Base-by-base conservation (phyloP, 208 protist genomes). In the Borovskyia barvae region DNA sequence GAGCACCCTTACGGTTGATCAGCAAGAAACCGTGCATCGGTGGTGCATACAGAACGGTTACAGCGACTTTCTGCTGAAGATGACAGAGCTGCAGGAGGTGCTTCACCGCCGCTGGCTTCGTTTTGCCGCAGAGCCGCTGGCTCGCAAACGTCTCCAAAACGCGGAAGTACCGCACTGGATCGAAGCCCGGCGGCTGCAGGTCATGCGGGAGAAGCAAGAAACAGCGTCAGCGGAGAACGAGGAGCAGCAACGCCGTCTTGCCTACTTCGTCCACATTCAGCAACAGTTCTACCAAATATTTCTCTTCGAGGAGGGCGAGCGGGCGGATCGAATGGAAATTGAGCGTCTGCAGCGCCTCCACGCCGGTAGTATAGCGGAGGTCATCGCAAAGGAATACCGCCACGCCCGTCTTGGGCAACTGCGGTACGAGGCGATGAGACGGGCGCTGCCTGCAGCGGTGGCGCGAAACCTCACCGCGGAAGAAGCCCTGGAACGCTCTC, bases 261-360 rank as follows among this genome's bases (percentile, higher is more conserved):
- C 63, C 14, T 50, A 69, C 53, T 60, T 55, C 8, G n/a, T 29
- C 28, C 37, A 55, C 29, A 3, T 69, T 2, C 63, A 69, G 49
- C 63, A 62, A 32, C 63, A 69, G 24, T 54, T 42, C 14, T 62
- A 63, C 29, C 66, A 73, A 26, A 42, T 66, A 17, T 66, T 66
- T 28, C 33, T 73, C 19, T 33, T 73, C 4, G 59, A 53, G 43
- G 48, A 66, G 17, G 19, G 53, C 8, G 66, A 73, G 50, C 49
- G 37, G 12, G 46, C 29, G 0, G 58, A 25, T 19, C 56, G 66
- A 0, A 66, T 66, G 66, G 52, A 66, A 12, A 46, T 73, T 26
- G 57, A 73, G 39, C 41, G 66, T n/a, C 36, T 59, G 53, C 58
- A 73, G 49, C 57, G 66, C 1, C 53, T 73, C 7, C 37, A 73